Conservation (phyloP, 2,329 filamentous ascomycete genomes). For the Tolypocladium ovalisporum region DNA sequence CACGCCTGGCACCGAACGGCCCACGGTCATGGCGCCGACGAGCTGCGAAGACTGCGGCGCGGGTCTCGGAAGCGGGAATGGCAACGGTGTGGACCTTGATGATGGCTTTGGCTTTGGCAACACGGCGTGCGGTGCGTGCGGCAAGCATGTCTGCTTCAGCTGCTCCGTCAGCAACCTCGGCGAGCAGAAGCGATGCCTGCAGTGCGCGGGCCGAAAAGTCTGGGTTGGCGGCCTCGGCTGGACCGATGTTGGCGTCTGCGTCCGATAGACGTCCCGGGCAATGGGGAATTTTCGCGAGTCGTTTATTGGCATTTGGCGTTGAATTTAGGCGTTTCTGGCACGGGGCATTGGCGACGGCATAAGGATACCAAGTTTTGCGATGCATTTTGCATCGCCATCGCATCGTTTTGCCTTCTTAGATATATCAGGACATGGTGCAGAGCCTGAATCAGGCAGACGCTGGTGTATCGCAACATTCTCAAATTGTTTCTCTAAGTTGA, state of each 20-base stretch:
- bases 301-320: background rate
- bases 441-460: background rate
- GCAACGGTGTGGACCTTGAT: constrained; percentile 29
- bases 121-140: constrained; percentile 36
- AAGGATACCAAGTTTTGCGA: background rate
- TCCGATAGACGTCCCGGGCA: constrained; percentile 9
- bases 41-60: constrained; percentile 46
- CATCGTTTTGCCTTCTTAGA: background rate
- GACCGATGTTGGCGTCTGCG: constrained; percentile 7
- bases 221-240: constrained; percentile 9
- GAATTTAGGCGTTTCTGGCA: background rate
- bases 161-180: constrained; percentile 50
- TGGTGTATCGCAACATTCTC: background rate
- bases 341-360: background rate
- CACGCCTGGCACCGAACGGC: constrained; percentile 8
- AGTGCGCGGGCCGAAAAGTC: constrained; percentile 32
- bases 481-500: no score
- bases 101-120: constrained; percentile 10
- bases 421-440: background rate
- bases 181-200: constrained; percentile 39
- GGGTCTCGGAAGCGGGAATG: constrained; percentile 12
- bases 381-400: background rate
- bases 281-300: background rate
- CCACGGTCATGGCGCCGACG: constrained; percentile 10
- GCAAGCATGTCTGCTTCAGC: constrained; percentile 45